Conservation (phyloP, 2,329 filamentous ascomycete genomes). For the Ophiostoma novo-ulmi region DNA sequence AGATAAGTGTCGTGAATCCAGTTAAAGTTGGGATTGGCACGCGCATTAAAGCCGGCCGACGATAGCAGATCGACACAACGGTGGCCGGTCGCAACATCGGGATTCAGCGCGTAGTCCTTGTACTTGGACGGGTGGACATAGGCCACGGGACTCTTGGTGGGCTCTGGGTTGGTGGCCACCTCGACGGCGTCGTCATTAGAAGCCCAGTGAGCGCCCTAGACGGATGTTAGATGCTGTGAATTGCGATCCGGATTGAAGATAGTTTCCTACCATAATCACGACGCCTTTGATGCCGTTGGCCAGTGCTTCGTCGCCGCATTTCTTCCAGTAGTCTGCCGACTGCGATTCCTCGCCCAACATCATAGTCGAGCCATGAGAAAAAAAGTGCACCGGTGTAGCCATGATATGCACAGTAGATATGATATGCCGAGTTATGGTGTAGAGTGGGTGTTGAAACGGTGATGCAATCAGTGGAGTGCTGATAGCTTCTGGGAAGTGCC, state of each 20-base stretch:
- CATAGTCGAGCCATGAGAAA: slow-evolving; percentile 67
- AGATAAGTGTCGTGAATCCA: slow-evolving; percentile 71
- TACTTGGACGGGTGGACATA: slow-evolving; percentile 64
- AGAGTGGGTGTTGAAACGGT: not conserved
- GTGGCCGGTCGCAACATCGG: slow-evolving; percentile 51
- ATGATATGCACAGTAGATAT: not conserved
- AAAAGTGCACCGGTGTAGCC: slow-evolving; percentile 56
- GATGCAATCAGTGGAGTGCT: not conserved
- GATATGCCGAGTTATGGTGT: not conserved
- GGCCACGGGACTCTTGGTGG: slow-evolving; percentile 58
- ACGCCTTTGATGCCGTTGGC: slow-evolving; percentile 56
- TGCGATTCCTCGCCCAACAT: slow-evolving; percentile 62
- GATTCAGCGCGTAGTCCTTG: slow-evolving; percentile 54
- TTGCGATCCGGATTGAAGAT: not conserved
- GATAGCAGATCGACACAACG: slow-evolving; percentile 47
- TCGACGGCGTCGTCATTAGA: slow-evolving; percentile 51
- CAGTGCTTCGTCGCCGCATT: slow-evolving; percentile 58
- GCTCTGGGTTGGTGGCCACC: slow-evolving; percentile 56
- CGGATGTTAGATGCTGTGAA: not conserved
- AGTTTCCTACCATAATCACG: slow-evolving; percentile 54
- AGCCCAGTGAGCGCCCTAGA: slow-evolving; percentile 62
- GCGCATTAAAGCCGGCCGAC: slow-evolving; percentile 49
- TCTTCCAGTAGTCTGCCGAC: slow-evolving; percentile 61
- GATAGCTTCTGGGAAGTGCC: not conserved
- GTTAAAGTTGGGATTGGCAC: slow-evolving; percentile 53